Evolutionary conservation across 2,329 filamentous ascomycete genomes (phyloP), one percentile per base, ranked within the genome.

Genomic region (Apiospora pterosperma): DNA sequence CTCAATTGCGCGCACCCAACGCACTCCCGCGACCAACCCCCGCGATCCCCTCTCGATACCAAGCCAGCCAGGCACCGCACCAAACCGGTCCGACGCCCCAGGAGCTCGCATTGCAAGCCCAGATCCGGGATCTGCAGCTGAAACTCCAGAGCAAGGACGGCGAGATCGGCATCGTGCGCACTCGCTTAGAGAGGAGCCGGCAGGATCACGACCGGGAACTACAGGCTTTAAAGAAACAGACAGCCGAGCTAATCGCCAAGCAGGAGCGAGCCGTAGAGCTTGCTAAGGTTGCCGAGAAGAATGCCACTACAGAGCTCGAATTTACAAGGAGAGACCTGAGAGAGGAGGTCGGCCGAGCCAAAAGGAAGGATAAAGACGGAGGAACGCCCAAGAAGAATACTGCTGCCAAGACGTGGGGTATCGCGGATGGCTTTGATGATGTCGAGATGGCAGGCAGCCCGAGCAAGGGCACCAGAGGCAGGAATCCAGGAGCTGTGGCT

Each of bases 401-500:
- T 69, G 73, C 78, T 1, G 76, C 82, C 34, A 88, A 84, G 73
- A 77, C 80, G 1, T 85, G 85, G 77, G 81, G 84, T 1, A 79
- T 91, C 61, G 85, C 90, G 1, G 92, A 96, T 76, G 92, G 92
- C 0, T 96, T 96, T 70, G 91, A 94, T 66, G 88, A 92, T 66
- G 80, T 87, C 67, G 85, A 88, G 67, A 80, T 87, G 63, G 79
- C 81, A 8, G 73, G 76, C 5, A 88, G 85, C 64, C 86, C 85
- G 0, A 83, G 77, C 71, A 87, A 85, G 69, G 80, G 79, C 0
- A 79, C 81, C 62, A 76, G 79, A 62, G 77, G 68, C 69, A 81
- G 75, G 67, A 78, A 80, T 62, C 74, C 76, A 0, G 79, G 80
- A 0, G 75, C 82, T 0, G 77, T 84, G 2, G 79, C 82, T 3